A percentile compares a stretch with the other conserved stretches of the same genome.
These are phyloP conservation scores for Dactylis glomerata DNA, from an alignment of 176 grass and related monocot genomes.

Conservation along the genomic window DNA sequence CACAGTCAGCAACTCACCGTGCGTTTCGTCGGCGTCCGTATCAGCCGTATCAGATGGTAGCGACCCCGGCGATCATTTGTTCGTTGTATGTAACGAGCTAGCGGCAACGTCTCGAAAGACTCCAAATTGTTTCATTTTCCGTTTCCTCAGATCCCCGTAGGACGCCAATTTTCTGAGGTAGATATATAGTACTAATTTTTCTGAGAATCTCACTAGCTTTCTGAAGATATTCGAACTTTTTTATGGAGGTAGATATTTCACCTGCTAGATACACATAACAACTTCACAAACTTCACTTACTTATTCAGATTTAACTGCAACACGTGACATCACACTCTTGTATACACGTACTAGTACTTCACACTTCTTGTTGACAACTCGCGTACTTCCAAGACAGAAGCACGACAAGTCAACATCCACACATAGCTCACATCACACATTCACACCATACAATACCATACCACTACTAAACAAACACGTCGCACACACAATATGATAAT, in stretches of 20 bases:
- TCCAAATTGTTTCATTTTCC: no score
- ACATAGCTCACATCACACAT: not conserved
- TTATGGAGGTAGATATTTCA: not conserved
- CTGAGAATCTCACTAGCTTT: not conserved
- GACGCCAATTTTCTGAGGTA: no score
- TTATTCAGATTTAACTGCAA: not conserved
- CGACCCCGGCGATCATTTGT: not conserved
- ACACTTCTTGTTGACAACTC: not conserved
- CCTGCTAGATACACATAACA: not conserved
- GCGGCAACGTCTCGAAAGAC: not conserved
- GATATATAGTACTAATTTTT: no score
- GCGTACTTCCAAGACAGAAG: not conserved
- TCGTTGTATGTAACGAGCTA: not conserved
- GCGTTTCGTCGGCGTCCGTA: not conserved
- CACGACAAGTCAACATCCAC: not conserved
- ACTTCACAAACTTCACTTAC: not conserved
- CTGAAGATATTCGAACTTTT: not conserved
- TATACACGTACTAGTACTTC: not conserved
- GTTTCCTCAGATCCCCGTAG: no score
- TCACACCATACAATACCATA: not conserved
- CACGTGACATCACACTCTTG: not conserved
- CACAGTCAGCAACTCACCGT: not conserved
- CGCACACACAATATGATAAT: not conserved
- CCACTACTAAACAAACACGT: not conserved
- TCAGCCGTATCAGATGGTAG: not conserved